Base-by-base conservation (phyloP, 2,329 filamentous ascomycete species). In the Pseudomassariella vexata region DNA sequence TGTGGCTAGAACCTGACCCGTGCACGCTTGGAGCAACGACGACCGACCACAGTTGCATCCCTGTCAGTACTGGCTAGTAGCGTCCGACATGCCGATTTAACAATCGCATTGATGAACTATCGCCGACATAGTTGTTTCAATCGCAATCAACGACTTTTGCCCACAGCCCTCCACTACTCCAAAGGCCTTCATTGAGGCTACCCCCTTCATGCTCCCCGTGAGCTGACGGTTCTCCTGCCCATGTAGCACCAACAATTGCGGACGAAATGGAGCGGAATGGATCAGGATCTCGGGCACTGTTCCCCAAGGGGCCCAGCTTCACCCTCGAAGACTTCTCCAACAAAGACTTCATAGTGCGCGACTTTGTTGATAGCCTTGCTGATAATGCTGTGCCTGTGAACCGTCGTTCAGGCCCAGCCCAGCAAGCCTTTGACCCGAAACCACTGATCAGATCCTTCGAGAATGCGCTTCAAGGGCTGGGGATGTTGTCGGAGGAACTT, bases 391-490 rank as follows among this genome's bases (percentile, higher is more conserved):
- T 87, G 21, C 81, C 85, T n/a, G 68, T 73, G 15, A 85, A 81
- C 51, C 85, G 92, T 33, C 82, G 85, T 38, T 95, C 89, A 10
- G 79, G 76, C 6, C 71, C 75, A 42, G 68, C 65, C 39, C 70
- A 67, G 53, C 70, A 72, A 40, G 63, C 70, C 5, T 98, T 98
- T 63, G 92, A 98, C 52, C 88, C 92, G 1, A 98, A 98, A 62
- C 94, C 92, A 19, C 69, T 98, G 47, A 98, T 98, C 50, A 81
- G 92, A 38, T 89, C 87, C 2, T 98, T 98, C 57, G 92, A 98
- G 54, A 79, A 70, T 62, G 75, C 76, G 17, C 60, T 88, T 14
- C 75, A 77, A 23, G 79, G 84, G 38, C 69, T 90, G 28, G 79
- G 76, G 28, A 66, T 69, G 16, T 70, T 90, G 10, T 82, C 80